Base-by-base conservation (phyloP, 768 basidiomycete species). In the Collybia mongolica region DNA sequence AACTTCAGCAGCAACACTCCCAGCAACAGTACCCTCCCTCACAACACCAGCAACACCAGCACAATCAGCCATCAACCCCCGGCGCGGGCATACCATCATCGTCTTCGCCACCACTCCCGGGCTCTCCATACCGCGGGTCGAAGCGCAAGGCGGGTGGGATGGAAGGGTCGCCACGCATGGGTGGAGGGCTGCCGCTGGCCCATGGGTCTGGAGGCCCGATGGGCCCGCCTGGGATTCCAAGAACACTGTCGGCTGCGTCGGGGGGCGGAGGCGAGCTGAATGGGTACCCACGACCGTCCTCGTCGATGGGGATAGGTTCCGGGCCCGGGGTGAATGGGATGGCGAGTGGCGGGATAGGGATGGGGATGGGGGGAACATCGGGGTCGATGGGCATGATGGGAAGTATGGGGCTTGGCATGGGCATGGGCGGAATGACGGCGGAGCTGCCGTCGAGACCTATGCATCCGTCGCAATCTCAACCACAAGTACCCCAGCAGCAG, bases 111-210 rank as follows among this genome's bases (percentile, higher is more conserved):
- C 45, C 52, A 5, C 24, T 54, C 39, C 55, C 58, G 15, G 51
- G 61, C 36, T 67, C 66, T 9, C 68, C 69, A 8, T 64, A 64
- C 24, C 59, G 67, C 19, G 65, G 66, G 8, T 58, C 65, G 9
- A 67, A 67, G 47, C 56, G 67, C 14, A 68, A 67, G 44, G 58
- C 59, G 0, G 32, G 32, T 32, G 57, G 55, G 28, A 51, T 59
- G 46, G 63, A 62, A 22, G 60, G 56, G 19, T 62, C 64, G 19
- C 61, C 62, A 8, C 44, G 58, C 22, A 45, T 55, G 38, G 22
- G 41, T 19, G 44, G 49, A 32, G 42, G 44, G 7, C 22, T 48
- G 22, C 50, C 51, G 28, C 19, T 28, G 2, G 39, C 39, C 19
- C 39, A 22, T 35, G 49, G 44, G 6, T 37, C n/a, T 20, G 46